phyloP scores from a whole-genome alignment of 1,284 basidiomycete genomes.

The Omphalotus olearius region DNA sequence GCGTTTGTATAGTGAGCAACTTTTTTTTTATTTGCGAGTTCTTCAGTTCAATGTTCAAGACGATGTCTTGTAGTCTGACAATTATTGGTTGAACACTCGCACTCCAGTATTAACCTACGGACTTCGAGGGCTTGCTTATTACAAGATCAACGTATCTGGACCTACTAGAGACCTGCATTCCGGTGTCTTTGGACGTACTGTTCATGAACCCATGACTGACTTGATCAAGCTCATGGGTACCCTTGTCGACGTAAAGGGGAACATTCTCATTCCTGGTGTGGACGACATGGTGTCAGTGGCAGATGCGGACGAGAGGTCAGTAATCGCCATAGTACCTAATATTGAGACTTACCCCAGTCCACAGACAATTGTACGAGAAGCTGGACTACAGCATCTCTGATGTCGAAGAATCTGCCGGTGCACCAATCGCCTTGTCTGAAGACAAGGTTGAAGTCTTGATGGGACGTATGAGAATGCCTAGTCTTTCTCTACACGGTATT shows the following conservation, averaged over 20 bases:
- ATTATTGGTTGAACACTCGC: slow-evolving; percentile 79
- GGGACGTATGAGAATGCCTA: slow-evolving; percentile 87
- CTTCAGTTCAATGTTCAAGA: not conserved
- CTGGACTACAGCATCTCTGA: slow-evolving; percentile 78
- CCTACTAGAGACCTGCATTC: slow-evolving; percentile 92
- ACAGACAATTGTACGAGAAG: slow-evolving; percentile 61
- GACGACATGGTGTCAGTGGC: slow-evolving; percentile 83
- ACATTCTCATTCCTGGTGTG: slow-evolving; percentile 89
- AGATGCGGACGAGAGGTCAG: slow-evolving; percentile 72
- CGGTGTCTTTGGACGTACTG: slow-evolving; percentile 83
- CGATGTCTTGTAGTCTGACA: slow-evolving; percentile 58
- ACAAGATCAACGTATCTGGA: slow-evolving; percentile 80
- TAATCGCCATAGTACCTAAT: slow-evolving; percentile 1
- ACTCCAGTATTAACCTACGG: slow-evolving; percentile 77
- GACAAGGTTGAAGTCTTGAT: slow-evolving; percentile 87
- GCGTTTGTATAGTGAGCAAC: slow-evolving; percentile 84
- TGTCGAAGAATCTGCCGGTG: slow-evolving; percentile 80
- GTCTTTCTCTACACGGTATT: slow-evolving; percentile 92
- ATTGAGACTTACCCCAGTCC: not conserved
- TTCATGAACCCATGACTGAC: slow-evolving; percentile 89
- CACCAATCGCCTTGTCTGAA: slow-evolving; percentile 68
- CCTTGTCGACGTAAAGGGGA: slow-evolving; percentile 80
- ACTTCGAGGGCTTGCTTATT: slow-evolving; percentile 88
- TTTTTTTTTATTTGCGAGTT: not conserved
- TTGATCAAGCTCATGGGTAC: slow-evolving; percentile 78